Conservation (phyloP, 495 filamentous ascomycete species). For the Haplographium delicatum region DNA sequence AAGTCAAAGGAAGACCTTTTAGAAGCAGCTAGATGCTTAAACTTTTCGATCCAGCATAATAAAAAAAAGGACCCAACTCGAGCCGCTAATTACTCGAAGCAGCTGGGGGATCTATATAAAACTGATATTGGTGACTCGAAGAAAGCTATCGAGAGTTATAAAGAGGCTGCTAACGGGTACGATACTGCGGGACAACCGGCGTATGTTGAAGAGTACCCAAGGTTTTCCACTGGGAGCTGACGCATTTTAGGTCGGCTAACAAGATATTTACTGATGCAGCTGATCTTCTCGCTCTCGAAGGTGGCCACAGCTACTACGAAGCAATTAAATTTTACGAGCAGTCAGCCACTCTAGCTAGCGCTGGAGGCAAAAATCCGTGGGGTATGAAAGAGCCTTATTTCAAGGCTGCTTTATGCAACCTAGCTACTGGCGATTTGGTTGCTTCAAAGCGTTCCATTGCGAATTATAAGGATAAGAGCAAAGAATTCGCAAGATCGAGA, state of each 20-base stretch:
- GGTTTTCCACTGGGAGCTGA: neutral
- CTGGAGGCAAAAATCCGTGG: conserved; percentile 83
- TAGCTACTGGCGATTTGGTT: conserved; percentile 72
- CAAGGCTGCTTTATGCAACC: conserved; percentile 80
- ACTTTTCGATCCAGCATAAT: conserved; percentile 72
- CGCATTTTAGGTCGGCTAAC: conserved; percentile 63
- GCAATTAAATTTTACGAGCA: conserved; percentile 76
- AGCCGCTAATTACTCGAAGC: conserved; percentile 82
- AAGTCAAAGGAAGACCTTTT: conserved; percentile 74
- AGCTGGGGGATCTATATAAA: conserved; percentile 78
- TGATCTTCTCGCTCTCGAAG: conserved; percentile 74
- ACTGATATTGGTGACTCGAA: conserved; percentile 69
- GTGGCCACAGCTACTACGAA: conserved; percentile 75
- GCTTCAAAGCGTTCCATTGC: conserved; percentile 71
- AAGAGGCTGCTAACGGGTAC: conserved; percentile 80
- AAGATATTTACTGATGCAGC: conserved; percentile 86
- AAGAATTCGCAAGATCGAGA: conserved; percentile 63
- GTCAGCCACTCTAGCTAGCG: conserved; percentile 63
- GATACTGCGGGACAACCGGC: conserved; percentile 81
- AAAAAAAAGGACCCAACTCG: conserved; percentile 80
- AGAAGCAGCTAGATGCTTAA: conserved; percentile 70
- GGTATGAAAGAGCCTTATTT: conserved; percentile 90
- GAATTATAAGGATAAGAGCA: conserved; percentile 76
- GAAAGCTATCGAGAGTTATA: conserved; percentile 71
- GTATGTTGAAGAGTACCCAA: conserved; percentile 48